Base-by-base conservation (phyloP, 2,329 filamentous ascomycete species). In the Penicillium sp. region DNA sequence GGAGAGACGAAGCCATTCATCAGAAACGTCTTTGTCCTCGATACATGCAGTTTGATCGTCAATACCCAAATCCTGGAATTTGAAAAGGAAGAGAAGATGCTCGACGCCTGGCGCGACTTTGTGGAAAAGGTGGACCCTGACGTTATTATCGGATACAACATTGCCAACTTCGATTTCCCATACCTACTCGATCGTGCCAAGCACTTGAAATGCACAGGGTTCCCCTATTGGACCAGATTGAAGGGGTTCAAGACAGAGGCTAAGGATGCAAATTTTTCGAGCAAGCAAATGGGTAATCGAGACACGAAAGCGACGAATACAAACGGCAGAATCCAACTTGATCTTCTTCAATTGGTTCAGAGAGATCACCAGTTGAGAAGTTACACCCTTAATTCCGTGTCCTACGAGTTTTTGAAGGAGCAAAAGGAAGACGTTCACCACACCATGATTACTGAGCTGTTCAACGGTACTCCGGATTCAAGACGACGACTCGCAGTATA, bases 391-490 rank as follows among this genome's bases (percentile, higher is more conserved):
- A 99, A 99, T 74, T 96, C 94, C 1, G 94, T 99, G 6, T 96
- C 87, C 64, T 90, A 94, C 5, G 90, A 99, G 63, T 99, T 99
- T 69, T 75, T 99, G 25, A 92, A 92, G 46, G 94, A 99, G 72
- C 94, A 99, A 72, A 99, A 99, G 72, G 94, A 99, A 76, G 94
- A 99, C 75, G 94, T 99, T 3, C 94, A 99, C 70, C 88, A 99
- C 76, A 97, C 92, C 3, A 99, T 99, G 92, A 99, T 99, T 68
- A 99, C 95, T 0, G 95, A 97, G 70, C 79, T 99, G 3, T 97
- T 92, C 81, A 97, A 99, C 71, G 94, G 94, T 60, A 97, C 94
- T 0, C 87, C 92, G 0, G 94, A 99, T 71, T 96, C 93, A 4
- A 82, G 94, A 63, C 86, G 95, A 67, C 87, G 94, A 76, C 78